phyloP scores from a whole-genome alignment of 2,329 filamentous ascomycete genomes.

The Pleomassaria siparia region DNA sequence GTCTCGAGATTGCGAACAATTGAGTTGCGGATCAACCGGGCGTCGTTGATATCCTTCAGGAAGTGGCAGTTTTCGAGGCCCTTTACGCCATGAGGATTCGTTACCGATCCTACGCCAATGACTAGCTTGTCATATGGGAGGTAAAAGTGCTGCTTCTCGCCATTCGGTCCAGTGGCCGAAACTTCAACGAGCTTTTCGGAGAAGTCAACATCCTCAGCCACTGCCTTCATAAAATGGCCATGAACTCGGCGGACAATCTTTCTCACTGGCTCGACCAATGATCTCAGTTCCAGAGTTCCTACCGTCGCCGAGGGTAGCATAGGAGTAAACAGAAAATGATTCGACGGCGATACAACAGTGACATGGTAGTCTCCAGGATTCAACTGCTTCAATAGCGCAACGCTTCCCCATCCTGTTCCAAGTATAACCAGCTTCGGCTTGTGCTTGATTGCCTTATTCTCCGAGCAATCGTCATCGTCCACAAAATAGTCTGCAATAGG shows the following conservation, averaged over 20 bases:
- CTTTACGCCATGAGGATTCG: slow-evolving; percentile 94
- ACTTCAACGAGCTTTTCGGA: slow-evolving; percentile 88
- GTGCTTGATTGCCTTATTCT: slow-evolving; percentile 70
- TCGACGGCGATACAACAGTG: slow-evolving; percentile 89
- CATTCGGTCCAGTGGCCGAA: slow-evolving; percentile 68
- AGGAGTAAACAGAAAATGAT: slow-evolving; percentile 97
- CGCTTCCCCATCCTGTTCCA: slow-evolving; percentile 92
- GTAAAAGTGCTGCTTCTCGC: slow-evolving; percentile 81
- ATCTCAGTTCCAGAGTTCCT: slow-evolving; percentile 87
- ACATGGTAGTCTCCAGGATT: slow-evolving; percentile 93
- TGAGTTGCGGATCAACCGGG: slow-evolving; percentile 82
- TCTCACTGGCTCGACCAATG: slow-evolving; percentile 88
- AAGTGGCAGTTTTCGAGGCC: slow-evolving; percentile 93
- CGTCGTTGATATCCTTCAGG: slow-evolving; percentile 92
- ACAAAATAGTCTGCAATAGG: slow-evolving; percentile 86
- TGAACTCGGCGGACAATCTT: slow-evolving; percentile 75
- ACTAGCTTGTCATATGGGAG: slow-evolving; percentile 97
- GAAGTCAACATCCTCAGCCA: slow-evolving; percentile 87
- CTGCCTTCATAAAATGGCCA: slow-evolving; percentile 88
- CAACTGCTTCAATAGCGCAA: slow-evolving; percentile 86
- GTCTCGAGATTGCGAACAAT: slow-evolving; percentile 87
- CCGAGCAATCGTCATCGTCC: slow-evolving; percentile 80
- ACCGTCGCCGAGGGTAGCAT: slow-evolving; percentile 98
- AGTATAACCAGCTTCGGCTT: slow-evolving; percentile 93
- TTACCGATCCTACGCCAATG: slow-evolving; percentile 85